These are phyloP conservation scores for Macrolepiota dolichaula DNA, from an alignment of 768 basidiomycete species.

Conservation along the genomic window DNA sequence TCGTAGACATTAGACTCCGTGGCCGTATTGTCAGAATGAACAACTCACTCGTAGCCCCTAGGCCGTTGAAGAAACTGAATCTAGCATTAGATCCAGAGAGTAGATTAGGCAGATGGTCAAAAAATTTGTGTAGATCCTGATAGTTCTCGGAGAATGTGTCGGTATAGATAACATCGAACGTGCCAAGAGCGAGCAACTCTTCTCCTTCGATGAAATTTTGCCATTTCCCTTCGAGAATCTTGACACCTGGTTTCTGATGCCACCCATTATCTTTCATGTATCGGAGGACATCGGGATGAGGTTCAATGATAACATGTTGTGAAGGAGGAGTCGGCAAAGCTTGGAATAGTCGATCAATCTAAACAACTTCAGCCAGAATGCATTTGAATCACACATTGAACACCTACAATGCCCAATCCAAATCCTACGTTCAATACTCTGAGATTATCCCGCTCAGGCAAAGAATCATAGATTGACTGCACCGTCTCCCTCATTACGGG, in stretches of 20 bases:
- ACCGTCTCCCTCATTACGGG: constrained; percentile 87
- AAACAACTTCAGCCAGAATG: constrained; percentile 3
- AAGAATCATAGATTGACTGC: constrained; percentile 49
- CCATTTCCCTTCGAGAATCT: constrained; percentile 89
- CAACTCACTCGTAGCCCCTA: constrained; percentile 86
- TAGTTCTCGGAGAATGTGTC: constrained; percentile 94
- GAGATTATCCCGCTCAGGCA: constrained; percentile 47
- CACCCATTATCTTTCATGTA: constrained; percentile 78
- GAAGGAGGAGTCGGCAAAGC: constrained; percentile 51
- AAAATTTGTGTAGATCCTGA: constrained; percentile 75
- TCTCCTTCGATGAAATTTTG: constrained; percentile 74
- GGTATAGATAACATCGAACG: constrained; percentile 87
- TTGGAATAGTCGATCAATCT: constrained; percentile 89
- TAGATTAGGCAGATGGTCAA: constrained; percentile 74
- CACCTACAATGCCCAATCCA: constrained; percentile 83
- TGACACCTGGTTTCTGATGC: constrained; percentile 73
- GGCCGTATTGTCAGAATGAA: not conserved
- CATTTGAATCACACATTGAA: no score
- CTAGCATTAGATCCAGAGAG: constrained; percentile 70
- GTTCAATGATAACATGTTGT: constrained; percentile 88
- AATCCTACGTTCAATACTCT: constrained; percentile 90
- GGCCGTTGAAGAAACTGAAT: constrained; percentile 95
- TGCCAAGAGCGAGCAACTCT: constrained; percentile 58
- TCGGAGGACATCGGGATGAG: constrained; percentile 87
- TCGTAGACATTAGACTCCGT: constrained; percentile 6